Evolutionary conservation across 2,329 filamentous ascomycete species (phyloP).

Genomic region (Colletotrichum costaricense): DNA sequence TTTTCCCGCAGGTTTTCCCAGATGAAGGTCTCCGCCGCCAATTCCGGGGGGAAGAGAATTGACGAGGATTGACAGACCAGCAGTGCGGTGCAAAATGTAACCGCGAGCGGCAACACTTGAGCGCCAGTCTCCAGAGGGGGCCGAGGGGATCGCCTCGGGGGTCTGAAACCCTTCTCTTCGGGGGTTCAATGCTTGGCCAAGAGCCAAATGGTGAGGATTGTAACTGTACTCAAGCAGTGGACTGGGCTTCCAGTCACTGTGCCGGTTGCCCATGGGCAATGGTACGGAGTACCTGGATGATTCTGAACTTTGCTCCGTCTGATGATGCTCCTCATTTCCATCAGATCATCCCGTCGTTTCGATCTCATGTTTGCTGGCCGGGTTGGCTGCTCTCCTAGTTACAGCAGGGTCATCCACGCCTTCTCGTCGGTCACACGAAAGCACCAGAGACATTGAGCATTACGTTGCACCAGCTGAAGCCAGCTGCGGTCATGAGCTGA

Average conservation of each 20-base stretch:
- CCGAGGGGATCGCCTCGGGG: slow-evolving; percentile 31
- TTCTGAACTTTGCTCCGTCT: slow-evolving; percentile 14
- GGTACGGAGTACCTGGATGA: neutral
- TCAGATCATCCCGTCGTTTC: slow-evolving; percentile 34
- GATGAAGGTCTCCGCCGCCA: slow-evolving; percentile 16
- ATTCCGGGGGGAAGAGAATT: slow-evolving; percentile 16
- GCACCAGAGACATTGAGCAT: neutral
- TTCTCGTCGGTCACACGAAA: neutral
- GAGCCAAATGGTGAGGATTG: slow-evolving; percentile 14
- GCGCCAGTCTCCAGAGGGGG: neutral
- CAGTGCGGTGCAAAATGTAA: neutral
- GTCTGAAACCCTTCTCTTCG: slow-evolving; percentile 30
- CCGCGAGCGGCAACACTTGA: neutral
- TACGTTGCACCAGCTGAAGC: neutral
- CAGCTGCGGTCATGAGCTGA: no score
- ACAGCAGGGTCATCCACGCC: neutral
- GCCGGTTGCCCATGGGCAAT: neutral
- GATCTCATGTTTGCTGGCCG: slow-evolving; percentile 6
- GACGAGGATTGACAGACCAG: neutral
- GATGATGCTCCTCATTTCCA: slow-evolving; percentile 9
- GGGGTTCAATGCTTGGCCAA: slow-evolving; percentile 26
- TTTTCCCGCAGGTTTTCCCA: slow-evolving; percentile 28
- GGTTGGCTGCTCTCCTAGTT: neutral
- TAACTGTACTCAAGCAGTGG: neutral
- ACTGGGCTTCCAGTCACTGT: neutral